A percentile compares a stretch with the other conserved stretches of the same genome.
Evolutionary conservation across 2,329 filamentous ascomycete species (phyloP).

Genomic region (Colletotrichum melonis): DNA sequence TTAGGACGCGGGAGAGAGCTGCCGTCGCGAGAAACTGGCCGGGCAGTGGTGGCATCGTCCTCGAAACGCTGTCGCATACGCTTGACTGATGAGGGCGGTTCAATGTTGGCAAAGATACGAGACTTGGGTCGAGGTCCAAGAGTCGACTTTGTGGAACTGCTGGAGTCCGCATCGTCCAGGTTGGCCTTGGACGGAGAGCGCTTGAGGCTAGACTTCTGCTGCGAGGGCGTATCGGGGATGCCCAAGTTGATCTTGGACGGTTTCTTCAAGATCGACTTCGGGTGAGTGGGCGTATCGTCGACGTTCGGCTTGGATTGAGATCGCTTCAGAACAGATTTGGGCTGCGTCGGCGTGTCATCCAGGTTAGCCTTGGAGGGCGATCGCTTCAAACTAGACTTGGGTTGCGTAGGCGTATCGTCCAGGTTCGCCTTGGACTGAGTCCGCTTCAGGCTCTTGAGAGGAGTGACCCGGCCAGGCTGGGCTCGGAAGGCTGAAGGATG

Average conservation of each 20-base stretch:
- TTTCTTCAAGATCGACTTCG: constrained; percentile 58
- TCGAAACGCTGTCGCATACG: constrained; percentile 74
- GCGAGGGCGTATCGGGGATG: constrained; percentile 50
- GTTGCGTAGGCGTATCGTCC: constrained; percentile 48
- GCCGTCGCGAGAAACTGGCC: constrained; percentile 66
- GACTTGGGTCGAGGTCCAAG: constrained; percentile 15
- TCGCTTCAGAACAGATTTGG: constrained; percentile 59
- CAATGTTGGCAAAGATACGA: constrained; percentile 40
- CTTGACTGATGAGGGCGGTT: constrained; percentile 66
- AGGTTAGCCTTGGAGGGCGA: constrained; percentile 47
- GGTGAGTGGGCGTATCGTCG: constrained; percentile 37
- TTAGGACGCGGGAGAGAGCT: constrained; percentile 63
- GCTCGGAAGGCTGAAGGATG: constrained; percentile 84
- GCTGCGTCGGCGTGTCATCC: constrained; percentile 41
- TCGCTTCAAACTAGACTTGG: constrained; percentile 48
- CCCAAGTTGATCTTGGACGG: constrained; percentile 71
- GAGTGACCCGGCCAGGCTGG: constrained; percentile 64
- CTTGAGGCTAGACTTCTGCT: constrained; percentile 54
- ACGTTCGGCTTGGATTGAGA: constrained; percentile 45
- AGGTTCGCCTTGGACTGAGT: constrained; percentile 59
- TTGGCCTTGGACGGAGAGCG: constrained; percentile 67
- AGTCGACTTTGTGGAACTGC: constrained; percentile 45
- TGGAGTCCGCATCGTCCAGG: constrained; percentile 69
- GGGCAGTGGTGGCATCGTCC: constrained; percentile 76
- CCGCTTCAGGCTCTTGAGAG: constrained; percentile 53